Evolutionary conservation across 1,139 yeast species (phyloP), one percentile per base, ranked within the genome.

Genomic region (Debaryomyces sp.): DNA sequence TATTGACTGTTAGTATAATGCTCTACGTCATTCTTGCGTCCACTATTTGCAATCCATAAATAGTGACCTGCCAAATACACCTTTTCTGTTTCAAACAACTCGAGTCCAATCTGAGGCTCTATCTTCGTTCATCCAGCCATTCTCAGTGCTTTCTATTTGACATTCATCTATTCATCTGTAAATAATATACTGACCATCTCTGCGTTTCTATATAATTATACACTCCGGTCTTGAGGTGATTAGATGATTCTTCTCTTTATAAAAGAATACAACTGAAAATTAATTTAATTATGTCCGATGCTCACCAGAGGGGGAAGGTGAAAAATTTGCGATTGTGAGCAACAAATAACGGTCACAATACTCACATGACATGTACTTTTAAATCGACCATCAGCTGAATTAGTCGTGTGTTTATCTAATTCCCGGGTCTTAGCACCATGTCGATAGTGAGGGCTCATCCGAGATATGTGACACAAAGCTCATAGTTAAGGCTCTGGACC

Each of bases 131-230:
- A 9, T 21, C 29, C 23, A 26, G 15, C 34, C 24, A 4, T 7
- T 15, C n/a, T 23, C 17, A 26, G n/a, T 15, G n/a, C 21, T 26
- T 17, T 27, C 32, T 30, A 22, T 29, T 32, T 21, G 36, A 23
- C 43, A 40, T 12, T 22, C 43, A 40, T 30, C 43, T 12, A 40
- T 40, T n/a, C 40, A 37, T 18, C 30, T n/a, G 30, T 21, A 39
- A 29, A 44, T 51, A 59, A 38, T 51, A 80, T 85, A 89, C 96
- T 81, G 87, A 89, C 96, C 97, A 90, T 90, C 97, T 87, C 96
- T 90, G 96, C 82, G 96, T 80, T 75, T 72, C 55, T 72, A 40
- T 63, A 55, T 74, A 68, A 61, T 67, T 58, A 62, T 71, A 82
- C 96, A 90, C 97, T 90, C 97, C 97, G 97, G 97, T 89, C 89